Base-by-base conservation (phyloP, 2,329 filamentous ascomycete genomes). In the Ceratocystis variospora region DNA sequence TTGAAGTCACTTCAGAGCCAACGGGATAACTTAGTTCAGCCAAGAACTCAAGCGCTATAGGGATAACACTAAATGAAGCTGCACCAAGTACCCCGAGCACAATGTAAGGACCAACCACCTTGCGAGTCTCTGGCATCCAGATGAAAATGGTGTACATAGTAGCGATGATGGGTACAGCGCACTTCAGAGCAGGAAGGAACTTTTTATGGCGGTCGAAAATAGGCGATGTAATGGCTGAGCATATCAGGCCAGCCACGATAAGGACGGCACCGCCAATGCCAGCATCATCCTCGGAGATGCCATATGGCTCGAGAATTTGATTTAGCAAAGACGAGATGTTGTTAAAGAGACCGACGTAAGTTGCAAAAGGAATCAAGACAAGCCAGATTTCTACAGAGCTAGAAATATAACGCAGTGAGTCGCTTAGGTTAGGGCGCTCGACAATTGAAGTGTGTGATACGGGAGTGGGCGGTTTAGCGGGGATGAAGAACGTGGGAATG, bases 291-390 rank as follows among this genome's bases (percentile, higher is more conserved):
- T 96, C 88, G 68, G 79, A 82, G 81, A 90, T 96, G 71, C 85
- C 88, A 76, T 96, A 93, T 0, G 94, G 94, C 48, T 83, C 79
- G 69, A 97, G 83, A 73, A 97, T 89, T 73, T 96, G 93, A 77
- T 93, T 96, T 8, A 97, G 81, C 0, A 97, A 83, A 1, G 88
- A 88, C 62, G 91, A 95, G 70, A 92, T 79, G 70, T 88, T 88
- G 80, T 97, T 97, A 85, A 99, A 99, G 78, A 94, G 87, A 71
- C 88, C 91, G 68, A 96, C 89, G 75, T 91, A 96, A 71, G 92
- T 76, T 70, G 83, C 78, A 76, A 93, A 97, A n/a, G 92, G 87
- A 68, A 92, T 72, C 68, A 92, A 78, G 70, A 96, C 76, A 69
- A 96, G 81, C 81, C 86, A 96, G 75, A 96, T 87, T 73, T 93